Conservation (phyloP, 2,329 filamentous ascomycete species). For the Cladophialophora psammophila region DNA sequence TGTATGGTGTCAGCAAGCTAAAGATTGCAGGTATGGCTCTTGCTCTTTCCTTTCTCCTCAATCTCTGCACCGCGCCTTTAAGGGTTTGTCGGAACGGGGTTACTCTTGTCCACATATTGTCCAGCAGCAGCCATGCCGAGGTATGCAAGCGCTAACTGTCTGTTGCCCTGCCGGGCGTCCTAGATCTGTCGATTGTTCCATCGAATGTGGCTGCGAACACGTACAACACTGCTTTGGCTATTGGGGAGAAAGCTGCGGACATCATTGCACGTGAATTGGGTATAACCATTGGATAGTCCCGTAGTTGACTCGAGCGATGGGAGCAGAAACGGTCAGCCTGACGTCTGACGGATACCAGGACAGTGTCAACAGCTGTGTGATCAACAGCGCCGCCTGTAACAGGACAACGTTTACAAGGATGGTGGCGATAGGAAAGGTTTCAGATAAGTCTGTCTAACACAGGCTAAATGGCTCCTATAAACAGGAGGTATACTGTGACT, state of each 20-base stretch:
- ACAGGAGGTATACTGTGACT: no score
- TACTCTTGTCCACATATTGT: no score
- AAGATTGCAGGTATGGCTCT: slow-evolving; percentile 45
- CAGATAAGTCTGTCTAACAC: no score
- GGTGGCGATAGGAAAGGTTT: no score
- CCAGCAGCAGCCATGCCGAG: not conserved
- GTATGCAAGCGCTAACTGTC: not conserved
- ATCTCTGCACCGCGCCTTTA: not conserved
- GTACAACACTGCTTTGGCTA: slow-evolving; percentile 55
- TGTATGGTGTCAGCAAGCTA: slow-evolving; percentile 52
- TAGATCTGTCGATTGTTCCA: slow-evolving; percentile 22
- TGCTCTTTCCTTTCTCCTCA: not conserved
- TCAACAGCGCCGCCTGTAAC: no score
- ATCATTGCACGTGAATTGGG: slow-evolving; percentile 44
- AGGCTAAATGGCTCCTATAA: no score
- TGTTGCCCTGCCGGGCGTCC: not conserved
- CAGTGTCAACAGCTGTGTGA: no score
- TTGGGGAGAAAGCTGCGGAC: slow-evolving; percentile 53
- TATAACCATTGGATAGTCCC: not conserved
- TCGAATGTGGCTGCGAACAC: slow-evolving; percentile 54
- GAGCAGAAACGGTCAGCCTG: no score
- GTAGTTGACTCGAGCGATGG: not conserved
- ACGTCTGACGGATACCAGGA: no score
- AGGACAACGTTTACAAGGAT: no score
- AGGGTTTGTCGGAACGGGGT: not conserved